A percentile compares a stretch with the other conserved stretches of the same genome.
Evolutionary conservation across 2,329 filamentous ascomycete species (phyloP).

Genomic region (Herpomyces periplanetae): DNA sequence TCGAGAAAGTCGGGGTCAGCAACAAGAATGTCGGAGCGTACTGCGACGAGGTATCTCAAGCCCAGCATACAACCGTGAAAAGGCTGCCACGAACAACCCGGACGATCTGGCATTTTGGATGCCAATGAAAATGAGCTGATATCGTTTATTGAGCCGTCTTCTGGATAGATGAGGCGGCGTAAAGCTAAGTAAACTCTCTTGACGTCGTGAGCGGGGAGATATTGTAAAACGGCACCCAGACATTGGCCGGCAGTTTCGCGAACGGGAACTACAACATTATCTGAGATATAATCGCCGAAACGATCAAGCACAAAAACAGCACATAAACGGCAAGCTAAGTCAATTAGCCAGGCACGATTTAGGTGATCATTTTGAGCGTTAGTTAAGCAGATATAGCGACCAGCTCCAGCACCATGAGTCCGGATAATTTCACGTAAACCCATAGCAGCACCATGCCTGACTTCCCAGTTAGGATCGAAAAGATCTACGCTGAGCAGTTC

Average conservation of each 20-base stretch:
- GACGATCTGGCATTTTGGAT: conserved; percentile 23
- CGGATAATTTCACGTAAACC: conserved; percentile 61
- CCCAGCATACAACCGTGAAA: conserved; percentile 96
- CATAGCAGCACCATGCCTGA: conserved; percentile 79
- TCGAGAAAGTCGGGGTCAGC: conserved; percentile 56
- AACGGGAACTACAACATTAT: conserved; percentile 83
- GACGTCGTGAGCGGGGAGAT: conserved; percentile 39
- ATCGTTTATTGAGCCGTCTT: too few relatives aligned
- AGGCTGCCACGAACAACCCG: too few relatives aligned
- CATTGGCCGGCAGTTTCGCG: conserved; percentile 82
- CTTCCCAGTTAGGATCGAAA: conserved; percentile 78
- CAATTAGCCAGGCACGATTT: conserved; percentile 62
- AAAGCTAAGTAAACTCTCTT: conserved; percentile 48
- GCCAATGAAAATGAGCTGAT: conserved; percentile 29
- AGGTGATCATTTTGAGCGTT: conserved; percentile 31
- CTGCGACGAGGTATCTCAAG: conserved; percentile 66
- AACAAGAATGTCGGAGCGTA: conserved; percentile 61
- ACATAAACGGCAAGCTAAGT: conserved; percentile 69
- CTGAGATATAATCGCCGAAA: conserved; percentile 88
- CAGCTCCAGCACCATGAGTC: conserved; percentile 62
- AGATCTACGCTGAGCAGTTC: conserved; percentile 76
- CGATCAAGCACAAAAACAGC: conserved; percentile 89
- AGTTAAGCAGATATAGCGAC: conserved; percentile 27
- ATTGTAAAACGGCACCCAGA: conserved; percentile 49
- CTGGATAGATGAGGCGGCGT: conserved; percentile 65